These are phyloP conservation scores for Ulota crispa DNA, from an alignment of 225 moss, liverwort and hornwort species.

Conservation along the genomic window DNA sequence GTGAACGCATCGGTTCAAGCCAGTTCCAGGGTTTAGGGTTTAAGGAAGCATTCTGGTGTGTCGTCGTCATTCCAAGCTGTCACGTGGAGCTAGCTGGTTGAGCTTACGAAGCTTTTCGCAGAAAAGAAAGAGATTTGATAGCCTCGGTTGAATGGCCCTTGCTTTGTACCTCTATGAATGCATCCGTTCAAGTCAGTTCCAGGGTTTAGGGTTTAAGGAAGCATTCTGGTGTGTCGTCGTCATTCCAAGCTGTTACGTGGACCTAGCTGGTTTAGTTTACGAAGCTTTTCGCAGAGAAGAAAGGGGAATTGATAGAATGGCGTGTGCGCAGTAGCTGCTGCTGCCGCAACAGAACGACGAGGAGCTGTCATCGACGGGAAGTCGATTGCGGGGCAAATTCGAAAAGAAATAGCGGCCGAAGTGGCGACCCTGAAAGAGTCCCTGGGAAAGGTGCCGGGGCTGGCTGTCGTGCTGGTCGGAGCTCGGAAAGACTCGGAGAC, in stretches of 20 bases:
- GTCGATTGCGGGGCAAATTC: slow-evolving; percentile 70
- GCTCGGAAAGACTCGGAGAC: slow-evolving; percentile 81
- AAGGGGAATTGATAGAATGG: neutral
- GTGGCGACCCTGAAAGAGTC: slow-evolving; percentile 65
- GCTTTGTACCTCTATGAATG: neutral
- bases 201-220: slow-evolving; percentile 38
- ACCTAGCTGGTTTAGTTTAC: neutral
- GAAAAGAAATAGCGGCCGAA: slow-evolving; percentile 62
- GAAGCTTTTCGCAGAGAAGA: neutral
- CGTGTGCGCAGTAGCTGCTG: slow-evolving; percentile 24
- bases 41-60: neutral
- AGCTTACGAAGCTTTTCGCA: neutral
- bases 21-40: slow-evolving; percentile 33
- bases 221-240: neutral
- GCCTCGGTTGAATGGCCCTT: too few species aligned
- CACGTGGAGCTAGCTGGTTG: neutral
- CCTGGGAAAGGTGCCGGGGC: slow-evolving; percentile 70
- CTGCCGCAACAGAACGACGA: slow-evolving; percentile 41
- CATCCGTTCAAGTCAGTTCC: neutral
- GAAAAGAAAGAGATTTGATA: neutral
- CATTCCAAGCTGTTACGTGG: neutral
- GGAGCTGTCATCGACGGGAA: slow-evolving; percentile 81
- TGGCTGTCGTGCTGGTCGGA: slow-evolving; percentile 84
- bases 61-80: neutral
- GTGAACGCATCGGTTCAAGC: neutral